phyloP scores from a whole-genome alignment of 1,284 basidiomycete genomes.

The Stereum hirsutum region DNA sequence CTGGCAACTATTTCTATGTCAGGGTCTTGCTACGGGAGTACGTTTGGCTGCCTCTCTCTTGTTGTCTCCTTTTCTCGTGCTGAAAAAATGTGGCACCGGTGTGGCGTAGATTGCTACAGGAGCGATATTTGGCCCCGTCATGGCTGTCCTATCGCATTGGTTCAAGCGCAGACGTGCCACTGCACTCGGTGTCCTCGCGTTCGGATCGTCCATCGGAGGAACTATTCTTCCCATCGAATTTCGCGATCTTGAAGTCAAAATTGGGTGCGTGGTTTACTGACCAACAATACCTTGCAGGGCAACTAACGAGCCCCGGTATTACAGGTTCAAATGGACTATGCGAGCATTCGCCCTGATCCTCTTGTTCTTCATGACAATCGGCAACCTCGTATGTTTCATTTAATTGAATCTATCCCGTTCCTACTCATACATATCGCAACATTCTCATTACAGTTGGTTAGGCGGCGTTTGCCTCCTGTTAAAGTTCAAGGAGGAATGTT shows the following conservation, averaged over 20 bases:
- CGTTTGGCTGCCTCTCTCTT: constrained; percentile 10
- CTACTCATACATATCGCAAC: neutral
- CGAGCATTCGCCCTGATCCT: constrained; percentile 47
- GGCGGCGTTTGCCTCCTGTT: constrained; percentile 41
- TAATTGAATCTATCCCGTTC: neutral
- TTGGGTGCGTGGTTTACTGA: constrained; percentile 20
- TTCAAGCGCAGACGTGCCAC: constrained; percentile 30
- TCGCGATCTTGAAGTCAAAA: constrained; percentile 25
- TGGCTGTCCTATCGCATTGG: constrained; percentile 38
- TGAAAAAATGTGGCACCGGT: neutral
- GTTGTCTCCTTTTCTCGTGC: constrained; percentile 10
- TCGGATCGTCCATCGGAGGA: constrained; percentile 35
- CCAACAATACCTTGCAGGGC: too few relatives aligned
- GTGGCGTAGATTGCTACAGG: constrained; percentile 23
- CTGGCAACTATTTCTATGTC: constrained; percentile 44
- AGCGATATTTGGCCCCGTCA: constrained; percentile 33
- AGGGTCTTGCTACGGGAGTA: constrained; percentile 36
- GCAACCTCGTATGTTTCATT: constrained; percentile 26
- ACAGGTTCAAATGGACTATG: constrained; percentile 54
- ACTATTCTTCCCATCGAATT: constrained; percentile 32
- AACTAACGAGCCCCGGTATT: neutral
- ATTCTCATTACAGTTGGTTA: constrained; percentile 25
- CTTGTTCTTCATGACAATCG: constrained; percentile 28
- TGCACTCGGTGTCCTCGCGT: constrained; percentile 32
- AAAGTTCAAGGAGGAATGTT: constrained; percentile 38